These are phyloP conservation scores for Sporothrix pseudoabietina DNA, from an alignment of 2,329 filamentous ascomycete genomes.

Conservation along the genomic window DNA sequence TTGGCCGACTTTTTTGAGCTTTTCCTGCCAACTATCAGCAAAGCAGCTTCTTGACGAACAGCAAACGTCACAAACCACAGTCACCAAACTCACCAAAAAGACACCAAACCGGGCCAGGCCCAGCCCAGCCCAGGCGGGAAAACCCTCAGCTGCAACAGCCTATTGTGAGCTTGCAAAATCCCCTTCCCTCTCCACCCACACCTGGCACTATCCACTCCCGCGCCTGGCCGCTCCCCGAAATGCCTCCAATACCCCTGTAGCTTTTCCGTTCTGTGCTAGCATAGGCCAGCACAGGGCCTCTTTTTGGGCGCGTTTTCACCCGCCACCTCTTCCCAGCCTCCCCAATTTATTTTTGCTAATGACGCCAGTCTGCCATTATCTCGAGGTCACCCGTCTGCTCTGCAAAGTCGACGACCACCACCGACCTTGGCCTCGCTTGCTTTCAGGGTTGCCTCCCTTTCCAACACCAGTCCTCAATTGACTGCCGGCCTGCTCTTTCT, in stretches of 20 bases:
- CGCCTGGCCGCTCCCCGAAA: conserved; percentile 23
- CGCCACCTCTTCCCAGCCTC: conserved; percentile 36
- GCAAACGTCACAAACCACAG: conserved; percentile 22
- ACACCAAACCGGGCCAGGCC: conserved; percentile 21
- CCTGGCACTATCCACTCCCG: conserved; percentile 24
- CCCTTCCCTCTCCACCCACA: conserved; percentile 28
- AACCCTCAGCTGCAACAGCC: conserved; percentile 27
- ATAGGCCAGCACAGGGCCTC: conserved; percentile 19
- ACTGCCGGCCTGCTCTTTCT: conserved; percentile 2
- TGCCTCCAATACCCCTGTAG: conserved; percentile 31
- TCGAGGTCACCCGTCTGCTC: conserved; percentile 21
- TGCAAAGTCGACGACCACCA: conserved; percentile 8
- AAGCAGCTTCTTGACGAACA: background rate
- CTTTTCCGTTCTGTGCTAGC: conserved; percentile 2
- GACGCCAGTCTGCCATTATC: conserved; percentile 32
- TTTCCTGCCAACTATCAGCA: background rate
- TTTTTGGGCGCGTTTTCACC: conserved; percentile 27
- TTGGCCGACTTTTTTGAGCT: background rate
- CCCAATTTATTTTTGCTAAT: conserved; percentile 34
- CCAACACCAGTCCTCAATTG: conserved; percentile 21
- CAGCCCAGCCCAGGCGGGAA: background rate
- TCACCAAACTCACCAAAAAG: background rate
- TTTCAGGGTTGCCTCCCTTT: conserved; percentile 27
- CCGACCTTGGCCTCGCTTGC: conserved; percentile 21
- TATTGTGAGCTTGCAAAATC: conserved; percentile 31